Evolutionary conservation across 176 grass and related monocot genomes (phyloP).

Genomic region (Bolboschoenus planiculmis): DNA sequence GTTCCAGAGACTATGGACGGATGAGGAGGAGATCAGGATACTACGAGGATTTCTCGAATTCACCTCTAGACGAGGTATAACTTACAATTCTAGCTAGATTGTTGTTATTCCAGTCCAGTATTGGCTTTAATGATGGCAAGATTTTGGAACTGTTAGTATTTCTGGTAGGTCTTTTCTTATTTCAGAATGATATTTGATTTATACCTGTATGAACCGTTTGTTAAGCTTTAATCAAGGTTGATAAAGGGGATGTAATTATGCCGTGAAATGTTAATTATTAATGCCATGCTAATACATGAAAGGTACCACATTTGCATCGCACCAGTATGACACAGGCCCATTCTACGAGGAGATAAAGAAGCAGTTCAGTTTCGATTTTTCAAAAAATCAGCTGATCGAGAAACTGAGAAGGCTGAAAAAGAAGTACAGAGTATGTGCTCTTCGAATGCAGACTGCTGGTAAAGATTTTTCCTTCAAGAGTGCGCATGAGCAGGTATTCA

Average conservation of each 20-base stretch:
- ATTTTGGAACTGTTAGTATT: background rate
- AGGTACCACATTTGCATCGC: slow-evolving; percentile 69
- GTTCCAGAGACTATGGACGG: slow-evolving; percentile 92
- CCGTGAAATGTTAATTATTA: background rate
- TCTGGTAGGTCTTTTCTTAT: background rate
- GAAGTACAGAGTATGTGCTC: slow-evolving; percentile 73
- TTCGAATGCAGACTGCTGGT: slow-evolving; percentile 36
- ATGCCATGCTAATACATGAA: background rate
- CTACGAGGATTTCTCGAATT: slow-evolving; percentile 74
- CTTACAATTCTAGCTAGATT: background rate
- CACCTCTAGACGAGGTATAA: slow-evolving; percentile 61
- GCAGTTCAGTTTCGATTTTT: slow-evolving; percentile 62
- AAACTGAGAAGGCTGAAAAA: slow-evolving; percentile 95
- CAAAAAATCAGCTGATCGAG: slow-evolving; percentile 90
- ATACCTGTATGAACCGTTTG: background rate
- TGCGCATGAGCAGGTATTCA: slow-evolving; percentile 48
- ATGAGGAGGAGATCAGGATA: slow-evolving; percentile 86
- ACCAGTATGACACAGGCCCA: slow-evolving; percentile 89
- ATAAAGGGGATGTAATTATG: background rate
- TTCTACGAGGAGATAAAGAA: slow-evolving; percentile 90
- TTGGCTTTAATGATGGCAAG: background rate
- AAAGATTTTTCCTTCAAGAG: slow-evolving; percentile 55
- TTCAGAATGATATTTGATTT: background rate
- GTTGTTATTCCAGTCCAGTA: background rate
- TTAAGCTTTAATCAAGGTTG: background rate